phyloP scores from a whole-genome alignment of 2,329 filamentous ascomycete species.

The Epichloe coenophiala region DNA sequence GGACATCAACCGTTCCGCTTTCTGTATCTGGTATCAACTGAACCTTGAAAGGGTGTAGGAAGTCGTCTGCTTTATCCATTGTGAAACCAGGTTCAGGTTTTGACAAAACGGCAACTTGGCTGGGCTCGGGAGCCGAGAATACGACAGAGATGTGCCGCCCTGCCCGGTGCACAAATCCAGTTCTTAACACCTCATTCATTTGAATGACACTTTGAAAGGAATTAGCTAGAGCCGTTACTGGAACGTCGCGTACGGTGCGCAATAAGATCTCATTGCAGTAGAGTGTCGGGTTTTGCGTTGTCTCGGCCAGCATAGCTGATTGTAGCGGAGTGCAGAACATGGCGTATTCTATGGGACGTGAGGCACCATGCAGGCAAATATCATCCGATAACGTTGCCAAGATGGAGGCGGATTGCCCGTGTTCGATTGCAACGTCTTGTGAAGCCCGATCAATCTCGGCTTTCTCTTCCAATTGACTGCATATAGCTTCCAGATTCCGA shows the following conservation, averaged over 20 bases:
- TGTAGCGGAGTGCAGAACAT: constrained; percentile 61
- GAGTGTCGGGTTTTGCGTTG: constrained; percentile 38
- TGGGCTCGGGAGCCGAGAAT: constrained; percentile 37
- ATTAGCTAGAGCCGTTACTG: constrained; percentile 25
- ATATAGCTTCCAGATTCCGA: constrained; percentile 25
- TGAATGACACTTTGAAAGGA: constrained; percentile 37
- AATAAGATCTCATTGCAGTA: constrained; percentile 74
- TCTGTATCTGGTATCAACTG: constrained; percentile 29
- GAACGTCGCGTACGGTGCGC: constrained; percentile 29
- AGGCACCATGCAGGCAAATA: neutral
- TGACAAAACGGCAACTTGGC: constrained; percentile 23
- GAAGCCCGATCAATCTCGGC: neutral
- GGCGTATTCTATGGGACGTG: neutral
- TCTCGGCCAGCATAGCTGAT: constrained; percentile 68
- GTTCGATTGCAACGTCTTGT: neutral
- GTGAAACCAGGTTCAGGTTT: constrained; percentile 25
- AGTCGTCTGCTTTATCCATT: constrained; percentile 22
- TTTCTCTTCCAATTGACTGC: neutral
- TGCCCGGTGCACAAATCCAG: constrained; percentile 52
- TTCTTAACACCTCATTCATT: constrained; percentile 55
- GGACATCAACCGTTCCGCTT: constrained; percentile 15
- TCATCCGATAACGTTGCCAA: neutral
- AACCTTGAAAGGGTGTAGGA: constrained; percentile 47
- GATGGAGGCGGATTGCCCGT: neutral
- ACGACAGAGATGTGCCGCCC: constrained; percentile 33